phyloP scores from a whole-genome alignment of 768 basidiomycete species.

The Tulasnella sp. region DNA sequence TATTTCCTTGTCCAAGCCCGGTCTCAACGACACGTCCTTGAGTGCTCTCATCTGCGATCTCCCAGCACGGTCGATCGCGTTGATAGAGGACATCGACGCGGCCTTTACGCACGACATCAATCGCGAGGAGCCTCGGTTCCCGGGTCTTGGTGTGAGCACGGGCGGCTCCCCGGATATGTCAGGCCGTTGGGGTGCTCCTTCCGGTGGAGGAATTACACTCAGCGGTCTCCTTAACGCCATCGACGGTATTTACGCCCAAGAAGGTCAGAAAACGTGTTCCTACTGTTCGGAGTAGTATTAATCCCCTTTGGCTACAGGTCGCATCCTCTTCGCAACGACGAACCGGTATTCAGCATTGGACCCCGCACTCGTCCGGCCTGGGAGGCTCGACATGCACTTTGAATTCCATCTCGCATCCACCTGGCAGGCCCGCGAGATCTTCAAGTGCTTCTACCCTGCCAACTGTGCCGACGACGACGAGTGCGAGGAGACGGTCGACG shows the following conservation, averaged over 20 bases:
- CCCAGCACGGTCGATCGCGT: slow-evolving; percentile 69
- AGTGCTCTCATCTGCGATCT: slow-evolving; percentile 79
- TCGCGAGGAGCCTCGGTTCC: slow-evolving; percentile 39
- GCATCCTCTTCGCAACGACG: slow-evolving; percentile 45
- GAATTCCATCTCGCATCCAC: slow-evolving; percentile 72
- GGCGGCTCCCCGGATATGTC: neutral
- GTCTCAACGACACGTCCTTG: slow-evolving; percentile 72
- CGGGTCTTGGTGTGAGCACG: neutral
- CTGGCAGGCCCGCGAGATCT: slow-evolving; percentile 75
- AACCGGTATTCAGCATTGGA: slow-evolving; percentile 84
- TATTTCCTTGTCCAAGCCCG: slow-evolving; percentile 51
- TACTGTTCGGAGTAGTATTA: slow-evolving; percentile 32
- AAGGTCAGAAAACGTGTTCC: slow-evolving; percentile 81
- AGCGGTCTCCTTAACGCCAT: slow-evolving; percentile 74
- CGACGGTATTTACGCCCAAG: slow-evolving; percentile 75
- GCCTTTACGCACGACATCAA: slow-evolving; percentile 68
- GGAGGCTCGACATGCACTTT: slow-evolving; percentile 78
- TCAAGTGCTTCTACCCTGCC: slow-evolving; percentile 77
- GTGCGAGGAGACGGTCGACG: slow-evolving; percentile 24
- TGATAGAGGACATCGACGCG: slow-evolving; percentile 87
- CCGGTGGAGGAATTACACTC: slow-evolving; percentile 36
- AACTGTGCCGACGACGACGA: slow-evolving; percentile 26
- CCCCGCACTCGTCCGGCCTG: slow-evolving; percentile 81
- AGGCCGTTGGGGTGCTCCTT: neutral
- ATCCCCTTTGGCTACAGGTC: neutral